Conservation (phyloP, 192 early-diverging fungal genomes). For the Spizellomyces sp. region DNA sequence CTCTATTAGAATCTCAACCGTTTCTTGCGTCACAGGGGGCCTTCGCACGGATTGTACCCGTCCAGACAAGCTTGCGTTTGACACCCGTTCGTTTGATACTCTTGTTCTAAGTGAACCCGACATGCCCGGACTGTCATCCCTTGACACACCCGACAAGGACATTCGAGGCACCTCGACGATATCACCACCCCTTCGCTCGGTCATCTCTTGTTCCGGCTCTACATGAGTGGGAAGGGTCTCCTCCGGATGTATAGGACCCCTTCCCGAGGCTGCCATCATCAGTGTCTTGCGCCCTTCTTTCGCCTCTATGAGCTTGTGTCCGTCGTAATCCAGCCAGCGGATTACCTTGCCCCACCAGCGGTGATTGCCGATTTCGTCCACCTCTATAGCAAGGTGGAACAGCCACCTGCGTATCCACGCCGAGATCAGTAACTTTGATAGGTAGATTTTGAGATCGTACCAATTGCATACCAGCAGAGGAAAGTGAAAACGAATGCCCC, state of each 20-base stretch:
- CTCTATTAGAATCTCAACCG: no score
- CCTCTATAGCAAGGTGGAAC: slow-evolving; percentile 18
- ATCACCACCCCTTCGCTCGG: not conserved
- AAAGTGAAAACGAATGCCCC: slow-evolving; percentile 15
- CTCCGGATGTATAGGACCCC: slow-evolving; percentile 8
- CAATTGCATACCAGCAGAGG: slow-evolving; percentile 5
- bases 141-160: slow-evolving; percentile 10
- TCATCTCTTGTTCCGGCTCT: no score
- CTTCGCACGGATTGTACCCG: no score
- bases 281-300: slow-evolving; percentile 10
- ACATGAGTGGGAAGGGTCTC: not conserved
- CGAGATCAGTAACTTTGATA: not conserved
- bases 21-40: no score
- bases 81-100: no score
- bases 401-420: slow-evolving; percentile 2
- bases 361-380: slow-evolving; percentile 21
- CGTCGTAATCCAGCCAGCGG: slow-evolving; percentile 22
- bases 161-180: slow-evolving; percentile 16
- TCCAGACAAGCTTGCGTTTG: no score
- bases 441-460: no score
- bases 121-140: not conserved
- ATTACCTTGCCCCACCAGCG: slow-evolving; percentile 17
- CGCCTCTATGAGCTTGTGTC: slow-evolving; percentile 17
- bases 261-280: slow-evolving; percentile 22
- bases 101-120: no score